Evolutionary conservation across 176 grass and related monocot species (phyloP), one percentile per base, ranked within the genome.

Genomic region (Poa pratensis): DNA sequence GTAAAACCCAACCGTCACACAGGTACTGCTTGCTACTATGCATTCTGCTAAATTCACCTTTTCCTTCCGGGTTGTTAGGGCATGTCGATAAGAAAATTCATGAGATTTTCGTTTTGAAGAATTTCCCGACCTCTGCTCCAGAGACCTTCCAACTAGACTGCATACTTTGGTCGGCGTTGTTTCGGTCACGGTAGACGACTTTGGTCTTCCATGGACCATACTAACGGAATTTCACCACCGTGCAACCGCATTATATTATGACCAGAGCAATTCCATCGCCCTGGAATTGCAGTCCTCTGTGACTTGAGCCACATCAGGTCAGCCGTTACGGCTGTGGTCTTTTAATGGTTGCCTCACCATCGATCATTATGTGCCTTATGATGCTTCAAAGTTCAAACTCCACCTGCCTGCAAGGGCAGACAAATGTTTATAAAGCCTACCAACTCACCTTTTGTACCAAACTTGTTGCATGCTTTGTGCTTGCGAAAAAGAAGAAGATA

Each of bases 391-490:
- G 23, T 9, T 26, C 20, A 73, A 73, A 43, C 22, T 63, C 8
- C 16, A 80, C 78, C 27, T 53, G 28, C 57, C 57, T 39, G n/a
- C 37, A 63, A 49, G 9, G 23, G 20, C 43, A 66, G 40, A 9
- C 27, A 48, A 28, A 65, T 66, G 42, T 80, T 80, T 80, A 50
- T 80, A 34, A 32, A 51, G 61, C 16, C 42, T 51, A 48, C 60
- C 78, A 51, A 80, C 78, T 43, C 17, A 15, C 12, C 78, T 70
- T 62, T 45, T 53, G 50, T 70, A 55, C 64, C 63, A 24, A 70
- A 55, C 64, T 69, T 82, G 5, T 20, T 50, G 27, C 65, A 70
- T 27, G 49, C 80, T 39, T 40, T 82, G 34, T 82, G 20, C 65
- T 70, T 82, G 50, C 5, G 6, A 54, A 55, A 37, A 43, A 68